Percentiles rank a stretch among this genome's conserved stretches.
These are phyloP conservation scores for Cytospora paraplurivora DNA, from an alignment of 2,329 filamentous ascomycete genomes.

Conservation along the genomic window DNA sequence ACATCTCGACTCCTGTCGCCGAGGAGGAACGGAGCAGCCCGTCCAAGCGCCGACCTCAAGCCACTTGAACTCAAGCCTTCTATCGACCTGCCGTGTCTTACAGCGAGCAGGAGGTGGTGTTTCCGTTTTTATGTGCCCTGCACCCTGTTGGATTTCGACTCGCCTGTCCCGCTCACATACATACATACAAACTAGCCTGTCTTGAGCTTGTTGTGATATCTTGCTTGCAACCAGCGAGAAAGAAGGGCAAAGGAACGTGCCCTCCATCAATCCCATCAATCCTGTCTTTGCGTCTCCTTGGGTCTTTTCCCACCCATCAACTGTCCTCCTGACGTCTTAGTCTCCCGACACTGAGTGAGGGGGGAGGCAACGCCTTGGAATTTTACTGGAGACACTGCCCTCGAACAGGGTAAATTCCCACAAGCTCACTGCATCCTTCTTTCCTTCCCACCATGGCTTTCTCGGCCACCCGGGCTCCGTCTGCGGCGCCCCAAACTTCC, in stretches of 20 bases:
- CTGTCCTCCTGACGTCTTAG: constrained; percentile 25
- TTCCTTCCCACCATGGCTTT: constrained; percentile 34
- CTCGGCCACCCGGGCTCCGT: constrained; percentile 34
- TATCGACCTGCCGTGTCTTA: neutral
- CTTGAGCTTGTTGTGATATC: constrained; percentile 8
- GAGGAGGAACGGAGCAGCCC: neutral
- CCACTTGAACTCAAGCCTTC: constrained; percentile 12
- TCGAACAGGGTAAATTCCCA: constrained; percentile 12
- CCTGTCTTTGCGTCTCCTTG: constrained; percentile 2
- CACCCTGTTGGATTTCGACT: constrained; percentile 4
- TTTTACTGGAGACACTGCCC: constrained; percentile 20
- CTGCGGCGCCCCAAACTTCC: constrained; percentile 36
- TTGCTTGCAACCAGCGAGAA: constrained; percentile 8
- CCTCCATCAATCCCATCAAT: constrained; percentile 6
- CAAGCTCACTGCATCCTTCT: constrained; percentile 18
- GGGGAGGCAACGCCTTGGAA: constrained; percentile 7
- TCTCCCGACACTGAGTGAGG: constrained; percentile 14
- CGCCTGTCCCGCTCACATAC: constrained; percentile 9
- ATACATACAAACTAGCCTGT: constrained; percentile 5
- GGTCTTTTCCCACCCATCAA: constrained; percentile 3
- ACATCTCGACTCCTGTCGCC: neutral
- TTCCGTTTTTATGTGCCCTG: constrained; percentile 8
- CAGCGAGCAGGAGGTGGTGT: constrained; percentile 20
- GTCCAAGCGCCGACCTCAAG: constrained; percentile 3
- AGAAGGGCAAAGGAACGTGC: neutral